These are phyloP conservation scores for Elsinoe fawcettii DNA, from an alignment of 2,329 filamentous ascomycete species.

Conservation along the genomic window DNA sequence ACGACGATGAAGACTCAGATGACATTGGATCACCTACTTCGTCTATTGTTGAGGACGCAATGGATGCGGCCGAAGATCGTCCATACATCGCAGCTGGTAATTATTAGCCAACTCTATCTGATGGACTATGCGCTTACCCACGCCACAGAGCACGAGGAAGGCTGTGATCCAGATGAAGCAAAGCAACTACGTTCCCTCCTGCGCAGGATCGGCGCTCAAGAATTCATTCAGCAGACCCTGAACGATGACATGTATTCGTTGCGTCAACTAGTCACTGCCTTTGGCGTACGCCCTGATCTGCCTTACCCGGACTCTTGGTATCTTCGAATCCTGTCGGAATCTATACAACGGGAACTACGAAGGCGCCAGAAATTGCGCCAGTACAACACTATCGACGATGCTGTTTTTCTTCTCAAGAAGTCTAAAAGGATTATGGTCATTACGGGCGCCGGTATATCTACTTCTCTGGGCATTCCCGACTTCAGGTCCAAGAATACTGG, in stretches of 20 bases:
- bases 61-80: constrained; percentile 18
- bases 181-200: constrained; percentile 40
- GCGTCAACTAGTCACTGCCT: constrained; percentile 79
- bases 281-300: constrained; percentile 68
- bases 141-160: constrained; percentile 13
- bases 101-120: neutral
- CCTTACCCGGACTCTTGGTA: constrained; percentile 67
- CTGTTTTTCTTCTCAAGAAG: constrained; percentile 64
- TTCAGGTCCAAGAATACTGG: constrained; percentile 91
- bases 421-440: constrained; percentile 84
- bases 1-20: constrained; percentile 1
- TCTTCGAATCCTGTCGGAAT: constrained; percentile 60
- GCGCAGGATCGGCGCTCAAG: constrained; percentile 65
- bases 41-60: constrained; percentile 15
- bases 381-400: constrained; percentile 84
- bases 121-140: neutral
- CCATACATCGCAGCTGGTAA: constrained; percentile 17
- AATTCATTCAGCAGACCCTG: constrained; percentile 68
- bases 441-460: constrained; percentile 93
- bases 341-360: constrained; percentile 69
- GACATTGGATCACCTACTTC: constrained; percentile 5
- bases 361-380: constrained; percentile 71
- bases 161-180: constrained; percentile 16
- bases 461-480: constrained; percentile 91
- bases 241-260: constrained; percentile 62